Conservation (phyloP, 257 asterid species). For the Euphrasia confusa region DNA sequence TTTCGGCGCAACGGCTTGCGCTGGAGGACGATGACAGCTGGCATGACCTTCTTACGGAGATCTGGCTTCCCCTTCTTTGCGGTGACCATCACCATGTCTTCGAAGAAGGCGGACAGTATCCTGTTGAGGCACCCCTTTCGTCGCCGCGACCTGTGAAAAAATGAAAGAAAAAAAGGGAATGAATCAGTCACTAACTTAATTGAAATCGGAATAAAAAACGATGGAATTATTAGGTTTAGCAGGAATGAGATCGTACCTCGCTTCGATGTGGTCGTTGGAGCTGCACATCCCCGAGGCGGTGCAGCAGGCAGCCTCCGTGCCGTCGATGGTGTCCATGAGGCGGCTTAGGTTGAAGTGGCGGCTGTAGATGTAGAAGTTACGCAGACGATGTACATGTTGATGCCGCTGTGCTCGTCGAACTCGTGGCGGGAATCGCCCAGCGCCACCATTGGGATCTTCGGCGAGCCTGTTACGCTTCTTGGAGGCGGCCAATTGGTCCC, state of each 20-base stretch:
- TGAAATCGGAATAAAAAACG: neutral
- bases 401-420: constrained; percentile 77
- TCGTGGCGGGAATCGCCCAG: constrained; percentile 65
- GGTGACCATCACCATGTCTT: constrained; percentile 57
- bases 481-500: constrained; percentile 6
- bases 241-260: constrained; percentile 30
- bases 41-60: constrained; percentile 58
- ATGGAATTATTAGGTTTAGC: neutral
- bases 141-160: constrained; percentile 45
- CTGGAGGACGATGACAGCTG: constrained; percentile 47
- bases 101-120: constrained; percentile 50
- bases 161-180: neutral
- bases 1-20: constrained; percentile 59
- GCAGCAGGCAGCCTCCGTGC: constrained; percentile 75
- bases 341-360: constrained; percentile 70
- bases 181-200: neutral
- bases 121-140: constrained; percentile 52
- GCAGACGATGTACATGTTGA: constrained; percentile 72
- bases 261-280: constrained; percentile 61
- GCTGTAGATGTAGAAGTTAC: constrained; percentile 64
- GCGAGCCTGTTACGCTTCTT: constrained; percentile 26
- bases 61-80: constrained; percentile 55
- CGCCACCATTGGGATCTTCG: constrained; percentile 48
- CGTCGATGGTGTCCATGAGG: constrained; percentile 61
- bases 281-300: constrained; percentile 79